Evolutionary conservation across 129 eudicot genomes (phyloP).

Genomic region (Centaurea solstitialis): DNA sequence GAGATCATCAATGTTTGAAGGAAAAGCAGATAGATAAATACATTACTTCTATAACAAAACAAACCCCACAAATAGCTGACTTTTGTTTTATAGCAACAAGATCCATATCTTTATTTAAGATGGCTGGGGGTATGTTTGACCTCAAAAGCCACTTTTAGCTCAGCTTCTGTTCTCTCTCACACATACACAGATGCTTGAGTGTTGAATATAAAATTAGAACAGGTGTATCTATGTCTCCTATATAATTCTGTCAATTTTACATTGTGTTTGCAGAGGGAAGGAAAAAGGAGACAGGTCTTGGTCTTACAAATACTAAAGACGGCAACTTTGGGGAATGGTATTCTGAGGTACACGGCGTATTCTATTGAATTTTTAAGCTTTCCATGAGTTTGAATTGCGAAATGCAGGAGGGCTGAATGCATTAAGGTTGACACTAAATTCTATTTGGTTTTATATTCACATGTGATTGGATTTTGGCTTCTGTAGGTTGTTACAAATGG

Average conservation of each 20-base stretch:
- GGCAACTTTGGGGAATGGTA: conserved; percentile 90
- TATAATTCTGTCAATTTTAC: neutral
- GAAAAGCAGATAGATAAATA: neutral
- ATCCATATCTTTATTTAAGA: neutral
- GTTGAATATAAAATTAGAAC: neutral
- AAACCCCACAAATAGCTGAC: neutral
- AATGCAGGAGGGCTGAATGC: neutral
- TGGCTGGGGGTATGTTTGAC: neutral
- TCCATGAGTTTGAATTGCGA: neutral
- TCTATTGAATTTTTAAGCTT: neutral
- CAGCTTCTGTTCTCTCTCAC: neutral
- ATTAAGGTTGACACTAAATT: neutral
- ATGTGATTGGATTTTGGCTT: neutral
- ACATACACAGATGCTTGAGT: neutral
- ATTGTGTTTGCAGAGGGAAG: conserved; percentile 29
- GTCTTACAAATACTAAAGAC: conserved; percentile 63
- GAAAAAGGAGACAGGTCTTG: conserved; percentile 58
- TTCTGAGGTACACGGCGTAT: conserved; percentile 57
- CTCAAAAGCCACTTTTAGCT: conserved; percentile 7
- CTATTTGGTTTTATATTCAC: neutral
- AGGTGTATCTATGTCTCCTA: neutral
- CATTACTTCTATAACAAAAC: neutral
- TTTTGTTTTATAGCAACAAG: conserved; percentile 4
- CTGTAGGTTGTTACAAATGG: conserved; percentile 77
- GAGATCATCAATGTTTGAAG: neutral